Base-by-base conservation (phyloP, 2,329 filamentous ascomycete genomes). In the Metarhizium humberi region DNA sequence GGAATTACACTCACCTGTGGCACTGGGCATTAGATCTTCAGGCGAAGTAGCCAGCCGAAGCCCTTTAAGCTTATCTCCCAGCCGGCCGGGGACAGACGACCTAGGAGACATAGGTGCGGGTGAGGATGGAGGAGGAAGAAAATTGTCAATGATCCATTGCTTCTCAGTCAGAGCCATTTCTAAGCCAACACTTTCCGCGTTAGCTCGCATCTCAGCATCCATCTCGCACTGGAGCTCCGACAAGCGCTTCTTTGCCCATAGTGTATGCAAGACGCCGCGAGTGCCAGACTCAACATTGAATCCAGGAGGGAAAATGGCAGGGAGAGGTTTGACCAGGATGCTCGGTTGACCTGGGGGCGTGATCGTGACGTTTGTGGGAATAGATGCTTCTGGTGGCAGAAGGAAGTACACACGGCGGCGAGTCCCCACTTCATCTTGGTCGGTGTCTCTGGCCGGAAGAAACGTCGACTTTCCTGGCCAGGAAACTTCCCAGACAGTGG, bases 211-310 rank as follows among this genome's bases (percentile, higher is more conserved):
- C 73, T 95, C 91, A 7, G 75, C 74, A 10, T 80, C 82, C 62
- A 95, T 92, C 74, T 96, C 91, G 56, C 78, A 78, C 52, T 90
- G 82, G 50, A 96, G 74, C 59, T 88, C 85, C 36, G 84, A 82
- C 25, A 96, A 73, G 46, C 91, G 78, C 69, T 88, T 86, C 75
- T 91, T 91, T 18, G 89, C 92, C 90, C 92, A 96, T 56, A 92
- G 84, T 2, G 90, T 95, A 67, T 95, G 92, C 57, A 96, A 72
- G 2, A 95, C 89, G 2, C 91, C 91, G 59, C 89, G 87, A 63
- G 85, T 85, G 6, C 89, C 88, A 0, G 84, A 81, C 25, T 82
- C 86, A 3, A 80, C 79, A 1, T 87, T 86, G 29, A 95, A 75
- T 57, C 87, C 86, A 0, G 86, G 82, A 1, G 89, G 86, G 65